Evolutionary conservation across 306 rosid genomes (phyloP).

Genomic region (Quercus gilva): DNA sequence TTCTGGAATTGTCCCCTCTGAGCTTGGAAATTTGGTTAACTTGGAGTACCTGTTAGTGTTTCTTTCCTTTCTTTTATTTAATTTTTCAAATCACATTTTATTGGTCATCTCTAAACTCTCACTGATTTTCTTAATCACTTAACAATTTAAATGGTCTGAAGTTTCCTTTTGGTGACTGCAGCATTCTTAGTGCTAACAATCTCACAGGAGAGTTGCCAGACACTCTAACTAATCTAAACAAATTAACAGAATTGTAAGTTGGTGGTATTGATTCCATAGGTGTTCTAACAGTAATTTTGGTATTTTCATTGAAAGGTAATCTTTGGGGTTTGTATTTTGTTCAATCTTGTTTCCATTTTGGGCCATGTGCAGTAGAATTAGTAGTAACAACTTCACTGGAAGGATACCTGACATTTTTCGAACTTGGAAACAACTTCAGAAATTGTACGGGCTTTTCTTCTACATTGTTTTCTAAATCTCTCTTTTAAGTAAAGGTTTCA

Average conservation of each 20-base stretch:
- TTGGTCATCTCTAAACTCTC: not conserved
- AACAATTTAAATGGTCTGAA: not conserved
- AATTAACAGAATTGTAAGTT: slow-evolving; percentile 14
- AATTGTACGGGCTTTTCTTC: too few relatives aligned
- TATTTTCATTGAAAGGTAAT: not conserved
- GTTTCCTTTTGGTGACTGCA: slow-evolving; percentile 6
- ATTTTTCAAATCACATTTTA: not conserved
- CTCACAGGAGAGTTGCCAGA: slow-evolving; percentile 29
- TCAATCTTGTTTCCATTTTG: too few relatives aligned
- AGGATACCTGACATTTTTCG: too few relatives aligned
- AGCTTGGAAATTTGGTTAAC: slow-evolving; percentile 8
- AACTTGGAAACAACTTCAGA: too few relatives aligned
- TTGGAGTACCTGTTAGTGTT: slow-evolving; percentile 15
- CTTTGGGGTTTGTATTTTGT: not conserved
- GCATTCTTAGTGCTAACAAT: slow-evolving; percentile 18
- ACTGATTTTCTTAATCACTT: not conserved
- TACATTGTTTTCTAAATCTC: too few relatives aligned
- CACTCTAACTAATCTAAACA: slow-evolving; percentile 7
- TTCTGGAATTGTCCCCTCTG: not conserved
- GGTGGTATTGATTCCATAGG: too few relatives aligned
- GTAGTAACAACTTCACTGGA: too few relatives aligned
- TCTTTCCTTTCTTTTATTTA: not conserved
- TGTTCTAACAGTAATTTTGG: too few relatives aligned
- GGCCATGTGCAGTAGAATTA: too few relatives aligned
- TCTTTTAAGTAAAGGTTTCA: too few relatives aligned